Percentiles rank a stretch among this genome's conserved stretches.
These are phyloP conservation scores for Suillus ampliporus DNA, from an alignment of 768 basidiomycete genomes.

Conservation along the genomic window DNA sequence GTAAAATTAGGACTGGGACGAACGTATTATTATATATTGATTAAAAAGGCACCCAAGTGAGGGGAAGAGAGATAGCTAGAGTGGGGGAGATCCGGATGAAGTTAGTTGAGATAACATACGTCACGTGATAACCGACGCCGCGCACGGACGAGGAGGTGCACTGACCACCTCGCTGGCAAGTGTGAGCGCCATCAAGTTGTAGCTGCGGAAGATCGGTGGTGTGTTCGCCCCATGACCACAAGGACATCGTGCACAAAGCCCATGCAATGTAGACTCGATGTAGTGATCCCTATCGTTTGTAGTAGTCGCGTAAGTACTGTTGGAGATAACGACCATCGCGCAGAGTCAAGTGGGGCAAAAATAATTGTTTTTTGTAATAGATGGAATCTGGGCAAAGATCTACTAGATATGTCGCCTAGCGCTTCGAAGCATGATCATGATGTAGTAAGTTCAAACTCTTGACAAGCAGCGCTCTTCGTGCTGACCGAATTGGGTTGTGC, in stretches of 20 bases:
- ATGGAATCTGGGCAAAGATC: neutral
- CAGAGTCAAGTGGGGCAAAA: neutral
- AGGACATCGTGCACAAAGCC: neutral
- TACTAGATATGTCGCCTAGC: neutral
- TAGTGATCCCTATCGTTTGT: neutral
- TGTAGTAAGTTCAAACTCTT: too few relatives aligned
- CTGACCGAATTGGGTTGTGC: too few relatives aligned
- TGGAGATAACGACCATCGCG: neutral
- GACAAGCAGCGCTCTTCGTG: too few relatives aligned
- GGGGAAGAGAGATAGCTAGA: slow-evolving; percentile 22
- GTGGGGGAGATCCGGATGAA: slow-evolving; percentile 30
- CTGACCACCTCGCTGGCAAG: slow-evolving; percentile 2
- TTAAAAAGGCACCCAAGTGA: neutral
- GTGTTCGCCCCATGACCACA: neutral
- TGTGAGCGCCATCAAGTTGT: slow-evolving; percentile 1
- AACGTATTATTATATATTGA: slow-evolving; percentile 4
- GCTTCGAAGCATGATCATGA: neutral
- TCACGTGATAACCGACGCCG: slow-evolving; percentile 35
- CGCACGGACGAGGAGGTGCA: slow-evolving; percentile 36
- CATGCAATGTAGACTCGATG: neutral
- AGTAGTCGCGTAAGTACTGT: too few relatives aligned
- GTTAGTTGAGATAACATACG: slow-evolving; percentile 7
- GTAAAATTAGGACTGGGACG: slow-evolving; percentile 10
- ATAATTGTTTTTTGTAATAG: neutral
- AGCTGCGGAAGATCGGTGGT: neutral